Base-by-base conservation (phyloP, 129 eudicot genomes). In the Centella asiatica region DNA sequence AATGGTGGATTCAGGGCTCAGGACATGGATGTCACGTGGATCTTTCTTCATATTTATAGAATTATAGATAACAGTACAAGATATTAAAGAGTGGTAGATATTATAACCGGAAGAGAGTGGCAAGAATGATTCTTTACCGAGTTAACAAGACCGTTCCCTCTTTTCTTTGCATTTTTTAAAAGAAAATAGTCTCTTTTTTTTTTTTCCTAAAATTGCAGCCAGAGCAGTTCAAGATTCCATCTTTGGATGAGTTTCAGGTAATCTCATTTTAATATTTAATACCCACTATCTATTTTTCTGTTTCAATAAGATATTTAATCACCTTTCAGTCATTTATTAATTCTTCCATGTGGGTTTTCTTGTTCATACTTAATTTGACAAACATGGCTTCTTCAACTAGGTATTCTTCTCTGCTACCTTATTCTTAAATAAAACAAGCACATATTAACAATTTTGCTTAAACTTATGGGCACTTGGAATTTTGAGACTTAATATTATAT, bases 181-280 rank as follows among this genome's bases (percentile, higher is more conserved):
- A 17, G 34, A 0, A n/a, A 18, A 34, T 20, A 34, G 34, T 33
- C 23, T 20, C n/a, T 29, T 5, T 31, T 32, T 37, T 28, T 32
- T 17, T n/a, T 29, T 5, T 19, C 10, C 1, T 19, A 10, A 57
- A 2, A 57, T 2, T 45, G 14, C 14, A 20, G 45, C 22, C n/a
- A 10, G 1, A 34, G 34, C 46, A 33, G 29, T 57, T 57, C 63
- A 57, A 57, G 15, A 19, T 34, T 57, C 19, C 27, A 34, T 33
- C 63, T 57, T 20, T 33, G 17, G 28, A 34, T 20, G 63, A 34
- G 63, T 34, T 42, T 57, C 63, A 34, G 63, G 63, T 34, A 9
- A 54, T 47, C 46, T n/a, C n/a, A n/a, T n/a, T n/a, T n/a, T n/a
- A 44, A 26, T 52, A 12, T 12, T 9, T 31, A 2, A 18, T 10